Base-by-base conservation (phyloP, 2,329 filamentous ascomycete species). In the Elsinoe fawcettii region DNA sequence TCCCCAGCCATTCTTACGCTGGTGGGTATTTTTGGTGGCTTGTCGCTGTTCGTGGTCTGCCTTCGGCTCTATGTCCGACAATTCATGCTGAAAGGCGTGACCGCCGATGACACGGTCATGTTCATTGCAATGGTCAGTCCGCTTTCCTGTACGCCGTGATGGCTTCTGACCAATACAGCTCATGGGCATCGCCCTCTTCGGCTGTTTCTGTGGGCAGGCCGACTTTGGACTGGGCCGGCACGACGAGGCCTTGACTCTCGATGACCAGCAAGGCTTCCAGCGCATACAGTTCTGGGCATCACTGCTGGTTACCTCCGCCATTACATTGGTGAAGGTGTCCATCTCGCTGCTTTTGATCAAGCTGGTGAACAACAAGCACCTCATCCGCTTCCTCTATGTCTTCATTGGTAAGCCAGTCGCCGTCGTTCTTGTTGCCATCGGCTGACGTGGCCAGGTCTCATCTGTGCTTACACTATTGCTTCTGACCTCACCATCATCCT, bases 31-130 rank as follows among this genome's bases (percentile, higher is more conserved):
- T 59, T 58, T 30, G 58, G 60, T 32, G 54, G 57, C n/a, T 44
- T 61, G 20, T 58, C 59, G 20, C 37, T 61, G 11, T 20, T 61
- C 5, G 30, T 51, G 1, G 59, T 61, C 11, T 27, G 34, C 6
- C 36, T 49, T 37, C 51, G 59, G 25, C 27, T 58, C 3, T 61
- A 58, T 20, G 78, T 80, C 25, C 72, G 79, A 9, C 23, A 72
- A 1, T 62, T 66, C 8, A 72, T 80, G 65, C 69, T 81, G 49
- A 75, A 72, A 23, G 74, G 74, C 25, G 69, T 76, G 46, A 77
- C 77, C 1, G 62, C 69, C 22, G 79, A 81, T 67, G 79, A 80
- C 63, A 75, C 69, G 58, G 60, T 74, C 2, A 78, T 79, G 62
- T 51, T 73, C 1, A 58, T 66, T 3, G 71, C 76, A 5, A 69